phyloP scores from a whole-genome alignment of 2,329 filamentous ascomycete genomes.

The Penicillium rolfsii region DNA sequence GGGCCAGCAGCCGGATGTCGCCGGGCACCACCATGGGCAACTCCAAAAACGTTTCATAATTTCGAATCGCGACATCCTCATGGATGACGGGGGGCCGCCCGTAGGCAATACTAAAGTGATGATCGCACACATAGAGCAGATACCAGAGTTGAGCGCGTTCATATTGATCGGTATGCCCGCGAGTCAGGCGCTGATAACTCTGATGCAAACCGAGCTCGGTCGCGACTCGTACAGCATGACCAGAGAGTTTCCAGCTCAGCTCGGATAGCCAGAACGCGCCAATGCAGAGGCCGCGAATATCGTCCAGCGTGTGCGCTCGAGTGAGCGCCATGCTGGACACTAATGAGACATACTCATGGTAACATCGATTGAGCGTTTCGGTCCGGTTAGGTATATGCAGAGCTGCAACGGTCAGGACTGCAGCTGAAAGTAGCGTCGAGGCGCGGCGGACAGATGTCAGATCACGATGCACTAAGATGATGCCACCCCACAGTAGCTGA shows the following conservation, averaged over 20 bases:
- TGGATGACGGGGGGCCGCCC: constrained; percentile 62
- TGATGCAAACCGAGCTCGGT: constrained; percentile 62
- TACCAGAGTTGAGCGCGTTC: constrained; percentile 65
- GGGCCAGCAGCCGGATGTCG: constrained; percentile 61
- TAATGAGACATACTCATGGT: constrained; percentile 60
- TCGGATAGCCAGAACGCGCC: constrained; percentile 67
- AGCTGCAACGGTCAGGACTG: constrained; percentile 61
- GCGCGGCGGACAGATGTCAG: constrained; percentile 57
- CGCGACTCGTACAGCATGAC: constrained; percentile 61
- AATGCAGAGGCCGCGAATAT: constrained; percentile 62
- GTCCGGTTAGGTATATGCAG: constrained; percentile 61
- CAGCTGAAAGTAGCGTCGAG: constrained; percentile 59
- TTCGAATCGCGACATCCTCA: constrained; percentile 61
- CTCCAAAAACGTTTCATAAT: constrained; percentile 61
- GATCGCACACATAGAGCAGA: constrained; percentile 66
- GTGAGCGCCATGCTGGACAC: constrained; percentile 62
- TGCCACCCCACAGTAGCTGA: constrained; percentile 56
- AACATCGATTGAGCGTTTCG: constrained; percentile 58
- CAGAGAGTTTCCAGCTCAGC: constrained; percentile 64
- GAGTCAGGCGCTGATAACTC: constrained; percentile 55
- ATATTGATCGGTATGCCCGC: constrained; percentile 54
- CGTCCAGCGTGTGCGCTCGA: constrained; percentile 60
- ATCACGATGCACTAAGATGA: constrained; percentile 55
- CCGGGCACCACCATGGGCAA: constrained; percentile 56
- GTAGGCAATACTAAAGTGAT: constrained; percentile 66